Evolutionary conservation across 192 early-diverging fungal genomes (phyloP).

Genomic region (Obelidium mucronatum): DNA sequence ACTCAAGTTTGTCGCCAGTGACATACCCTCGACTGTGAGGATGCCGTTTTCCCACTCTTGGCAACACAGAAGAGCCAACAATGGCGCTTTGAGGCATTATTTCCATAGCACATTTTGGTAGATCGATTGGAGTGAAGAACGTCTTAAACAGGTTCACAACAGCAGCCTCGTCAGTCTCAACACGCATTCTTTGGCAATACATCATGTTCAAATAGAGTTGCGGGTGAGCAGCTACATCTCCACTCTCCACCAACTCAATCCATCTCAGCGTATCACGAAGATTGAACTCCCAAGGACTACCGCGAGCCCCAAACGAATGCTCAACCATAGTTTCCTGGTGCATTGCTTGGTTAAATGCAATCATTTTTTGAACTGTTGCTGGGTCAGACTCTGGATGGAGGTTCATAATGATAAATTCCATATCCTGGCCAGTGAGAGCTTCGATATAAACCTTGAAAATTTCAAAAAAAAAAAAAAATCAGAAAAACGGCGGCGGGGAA

Average conservation of each 20-base stretch:
- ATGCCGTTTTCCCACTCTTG: constrained; percentile 15
- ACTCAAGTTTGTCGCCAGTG: constrained; percentile 56
- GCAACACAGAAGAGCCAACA: constrained; percentile 24
- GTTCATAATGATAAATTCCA: constrained; percentile 75
- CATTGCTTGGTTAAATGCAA: constrained; percentile 86
- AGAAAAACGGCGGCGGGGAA: constrained; percentile 23
- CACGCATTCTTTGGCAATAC: constrained; percentile 91
- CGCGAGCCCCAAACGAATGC: constrained; percentile 76
- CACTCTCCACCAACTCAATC: constrained; percentile 80
- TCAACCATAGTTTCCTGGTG: constrained; percentile 84
- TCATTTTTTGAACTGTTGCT: constrained; percentile 59
- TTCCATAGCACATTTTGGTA: constrained; percentile 13
- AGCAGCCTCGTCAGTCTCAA: constrained; percentile 69
- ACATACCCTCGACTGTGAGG: constrained; percentile 39
- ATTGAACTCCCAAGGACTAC: constrained; percentile 98
- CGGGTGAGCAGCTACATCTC: constrained; percentile 50
- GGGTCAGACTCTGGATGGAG: constrained; percentile 45
- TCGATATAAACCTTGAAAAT: constrained; percentile 84
- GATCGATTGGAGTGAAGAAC: neutral
- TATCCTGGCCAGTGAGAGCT: constrained; percentile 78
- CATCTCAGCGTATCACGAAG: constrained; percentile 96
- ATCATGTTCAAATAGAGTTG: constrained; percentile 79
- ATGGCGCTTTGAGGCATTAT: neutral
- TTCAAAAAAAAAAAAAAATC: constrained; percentile 7
- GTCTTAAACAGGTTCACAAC: constrained; percentile 27